Base-by-base conservation (phyloP, 1,284 basidiomycete genomes). In the Cryptococcus hybrid region DNA sequence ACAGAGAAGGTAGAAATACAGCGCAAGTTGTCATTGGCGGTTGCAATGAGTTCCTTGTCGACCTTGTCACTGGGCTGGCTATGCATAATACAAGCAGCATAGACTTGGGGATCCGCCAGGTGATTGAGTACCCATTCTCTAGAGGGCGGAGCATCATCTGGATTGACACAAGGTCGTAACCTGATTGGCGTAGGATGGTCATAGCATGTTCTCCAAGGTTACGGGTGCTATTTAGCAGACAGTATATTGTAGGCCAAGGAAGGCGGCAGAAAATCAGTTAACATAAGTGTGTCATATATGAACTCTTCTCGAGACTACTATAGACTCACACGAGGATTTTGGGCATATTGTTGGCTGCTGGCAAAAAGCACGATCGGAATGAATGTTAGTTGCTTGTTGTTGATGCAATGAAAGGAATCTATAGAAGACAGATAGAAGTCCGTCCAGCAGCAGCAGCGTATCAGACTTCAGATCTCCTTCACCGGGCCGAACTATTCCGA, bases 1-100 rank as follows among this genome's bases (percentile, higher is more conserved):
- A 92, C 90, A 13, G 76, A 80, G 84, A 95, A 89, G 0, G 94
- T 97, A 0, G 91, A 92, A 5, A 97, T 83, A 13, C 89, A 86
- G 54, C 84, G 85, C 11, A 98, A 36, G 37, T 63, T 68, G 69
- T 52, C 40, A 35, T 62, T 64, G 85, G 88, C 88, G 65, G 82
- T 82, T 54, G 87, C 84, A 50, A 94, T 63, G 2, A 92, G 74
- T 69, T 91, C 89, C 11, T 81, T 77, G 67, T 95, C 83, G 7
- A 93, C 82, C 86, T 65, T 64, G 59, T 73, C 69, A 48, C 65
- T 64, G 15, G 63, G 51, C 62, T 72, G 71, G 12, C 68, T 61
- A 59, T 73, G 68, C 71, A 70, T 72, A 54, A 76, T 60, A 56
- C 67, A 68, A 11, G 61, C 69, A 1, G 64, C 70, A n/a, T 66